phyloP scores from a whole-genome alignment of 2,329 filamentous ascomycete species.

The Neoscytalidium dimidiatum region DNA sequence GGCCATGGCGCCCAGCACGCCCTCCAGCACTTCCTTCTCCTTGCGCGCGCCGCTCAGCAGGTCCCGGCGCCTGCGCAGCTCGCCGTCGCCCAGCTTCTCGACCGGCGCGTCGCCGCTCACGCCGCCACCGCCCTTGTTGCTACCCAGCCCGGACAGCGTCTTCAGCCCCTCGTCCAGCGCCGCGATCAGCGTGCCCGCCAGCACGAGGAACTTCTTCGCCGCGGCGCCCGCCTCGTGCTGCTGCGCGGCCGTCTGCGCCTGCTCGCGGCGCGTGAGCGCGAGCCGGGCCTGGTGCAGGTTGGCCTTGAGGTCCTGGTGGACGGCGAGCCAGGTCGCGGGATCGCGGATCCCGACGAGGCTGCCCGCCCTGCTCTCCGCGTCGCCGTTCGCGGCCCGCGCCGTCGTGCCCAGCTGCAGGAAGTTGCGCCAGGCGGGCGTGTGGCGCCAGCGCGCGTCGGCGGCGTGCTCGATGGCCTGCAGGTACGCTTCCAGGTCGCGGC shows the following conservation, averaged over 20 bases:
- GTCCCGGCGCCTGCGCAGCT: constrained; percentile 71
- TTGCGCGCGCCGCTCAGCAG: constrained; percentile 68
- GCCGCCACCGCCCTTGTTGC: constrained; percentile 23
- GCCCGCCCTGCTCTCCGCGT: background rate
- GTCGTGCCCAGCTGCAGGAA: constrained; percentile 64
- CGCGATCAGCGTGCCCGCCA: constrained; percentile 64
- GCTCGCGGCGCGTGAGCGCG: constrained; percentile 68
- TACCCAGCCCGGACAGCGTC: constrained; percentile 36
- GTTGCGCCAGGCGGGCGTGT: constrained; percentile 69
- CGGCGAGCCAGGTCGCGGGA: constrained; percentile 66
- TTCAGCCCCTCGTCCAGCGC: constrained; percentile 66
- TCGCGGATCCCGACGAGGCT: constrained; percentile 10
- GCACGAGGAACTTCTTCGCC: constrained; percentile 74
- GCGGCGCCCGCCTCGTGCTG: constrained; percentile 70
- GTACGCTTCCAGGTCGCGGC: constrained; percentile 68
- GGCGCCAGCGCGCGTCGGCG: constrained; percentile 75
- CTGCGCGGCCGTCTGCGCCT: constrained; percentile 57
- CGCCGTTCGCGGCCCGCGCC: constrained; percentile 4
- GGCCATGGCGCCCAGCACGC: constrained; percentile 66
- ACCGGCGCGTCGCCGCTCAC: constrained; percentile 34
- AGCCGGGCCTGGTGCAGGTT: constrained; percentile 68
- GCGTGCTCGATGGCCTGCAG: constrained; percentile 70
- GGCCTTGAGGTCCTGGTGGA: constrained; percentile 72
- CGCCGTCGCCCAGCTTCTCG: constrained; percentile 68
- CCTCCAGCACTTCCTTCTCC: constrained; percentile 75